phyloP scores from a whole-genome alignment of 805 yeast genomes.

The Sungouiozyma ichnusensis region DNA sequence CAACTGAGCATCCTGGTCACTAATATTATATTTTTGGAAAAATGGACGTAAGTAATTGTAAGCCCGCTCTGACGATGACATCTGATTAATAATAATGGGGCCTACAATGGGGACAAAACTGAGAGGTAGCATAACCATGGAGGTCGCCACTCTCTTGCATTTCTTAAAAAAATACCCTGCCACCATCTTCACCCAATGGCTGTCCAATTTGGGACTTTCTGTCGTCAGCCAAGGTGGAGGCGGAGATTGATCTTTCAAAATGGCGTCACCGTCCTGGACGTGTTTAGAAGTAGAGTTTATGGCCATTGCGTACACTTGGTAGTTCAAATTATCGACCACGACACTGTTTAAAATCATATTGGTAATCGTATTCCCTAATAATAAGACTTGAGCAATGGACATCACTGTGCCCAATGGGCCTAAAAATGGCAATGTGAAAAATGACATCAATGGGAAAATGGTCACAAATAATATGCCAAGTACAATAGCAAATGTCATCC shows the following conservation, averaged over 20 bases:
- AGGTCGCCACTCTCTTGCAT: neutral
- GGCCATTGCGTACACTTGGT: neutral
- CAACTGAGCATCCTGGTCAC: constrained; percentile 24
- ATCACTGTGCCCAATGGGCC: constrained; percentile 25
- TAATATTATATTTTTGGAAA: constrained; percentile 12
- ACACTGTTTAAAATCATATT: constrained; percentile 13
- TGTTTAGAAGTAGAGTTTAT: neutral
- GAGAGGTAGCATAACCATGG: constrained; percentile 3
- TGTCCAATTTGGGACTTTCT: neutral
- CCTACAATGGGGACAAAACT: constrained; percentile 28
- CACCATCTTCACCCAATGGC: neutral
- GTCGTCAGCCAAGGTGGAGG: neutral
- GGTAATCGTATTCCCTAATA: constrained; percentile 22
- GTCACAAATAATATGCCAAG: constrained; percentile 17
- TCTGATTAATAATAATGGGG: constrained; percentile 22
- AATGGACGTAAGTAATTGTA: constrained; percentile 19
- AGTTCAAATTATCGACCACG: neutral
- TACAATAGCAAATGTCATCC: constrained; percentile 14
- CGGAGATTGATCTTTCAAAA: neutral
- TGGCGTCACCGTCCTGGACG: neutral
- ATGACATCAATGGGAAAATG: constrained; percentile 17
- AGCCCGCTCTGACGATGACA: constrained; percentile 22
- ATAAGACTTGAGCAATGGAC: constrained; percentile 24
- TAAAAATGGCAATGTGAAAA: constrained; percentile 15
- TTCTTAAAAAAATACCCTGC: neutral